Base-by-base conservation (phyloP, 495 filamentous ascomycete genomes). In the Pseudomonodictys pantanalensis region DNA sequence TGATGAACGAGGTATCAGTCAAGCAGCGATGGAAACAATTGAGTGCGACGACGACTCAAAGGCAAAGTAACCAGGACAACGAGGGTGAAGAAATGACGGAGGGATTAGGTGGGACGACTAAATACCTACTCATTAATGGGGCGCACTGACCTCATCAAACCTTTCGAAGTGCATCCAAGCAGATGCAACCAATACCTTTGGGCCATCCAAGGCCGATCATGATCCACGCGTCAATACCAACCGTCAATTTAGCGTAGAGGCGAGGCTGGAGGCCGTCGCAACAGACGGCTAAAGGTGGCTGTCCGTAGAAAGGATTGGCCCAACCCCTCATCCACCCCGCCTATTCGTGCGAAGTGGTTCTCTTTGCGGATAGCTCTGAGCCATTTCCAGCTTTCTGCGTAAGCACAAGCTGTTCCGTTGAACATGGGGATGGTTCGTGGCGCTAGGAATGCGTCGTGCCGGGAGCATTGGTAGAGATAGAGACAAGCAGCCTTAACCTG, bases 1-100 rank as follows among this genome's bases (percentile, higher is more conserved):
- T 63, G 64, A 62, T 58, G 46, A 66, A 62, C 64, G 64, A 66
- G 64, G 58, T 66, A 66, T 62, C 58, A 66, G 48, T 62, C 53
- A 25, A 51, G 46, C n/a, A 56, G 43, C 18, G 32, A 24, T 39
- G 26, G 12, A 25, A 22, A 28, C 17, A 51, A 51, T 22, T 30
- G 56, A 49, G 15, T 9, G 54, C 20, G 24, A 48, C 52, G 11
- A 23, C 4, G 5, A 24, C 18, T 8, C 7, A 43, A 4, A 2
- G 35, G 7, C 22, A 4, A 43, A 33, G n/a, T 11, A 42, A 25
- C 12, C 8, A 49, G 11, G 30, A 18, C 18, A 42, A 23, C 39
- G 39, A 25, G 9, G 28, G 42, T 0, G 26, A 33, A 29, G 38
- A 50, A 25, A 18, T 38, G 32, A 17, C 25, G 12, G 41, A 25